A percentile compares a stretch with the other conserved stretches of the same genome.
phyloP scores from a whole-genome alignment of 805 yeast genomes.

The Barnettozyma californica region DNA sequence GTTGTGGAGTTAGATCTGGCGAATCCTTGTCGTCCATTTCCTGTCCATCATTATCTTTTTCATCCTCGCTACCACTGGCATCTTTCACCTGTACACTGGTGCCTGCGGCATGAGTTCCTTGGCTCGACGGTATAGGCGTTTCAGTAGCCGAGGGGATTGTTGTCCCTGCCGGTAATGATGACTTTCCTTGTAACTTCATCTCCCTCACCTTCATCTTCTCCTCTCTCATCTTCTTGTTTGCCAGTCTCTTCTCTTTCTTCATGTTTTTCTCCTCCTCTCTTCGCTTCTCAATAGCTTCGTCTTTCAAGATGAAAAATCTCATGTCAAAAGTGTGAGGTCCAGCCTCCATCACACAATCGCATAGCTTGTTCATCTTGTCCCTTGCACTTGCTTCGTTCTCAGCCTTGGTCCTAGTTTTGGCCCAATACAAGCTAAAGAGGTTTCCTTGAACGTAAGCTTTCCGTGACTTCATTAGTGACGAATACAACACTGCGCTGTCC shows the following conservation, averaged over 20 bases:
- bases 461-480: constrained; percentile 70
- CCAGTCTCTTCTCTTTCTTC: constrained; percentile 31
- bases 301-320: constrained; percentile 77
- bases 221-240: constrained; percentile 24
- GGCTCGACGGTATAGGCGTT: not conserved
- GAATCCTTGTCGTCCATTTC: constrained; percentile 12
- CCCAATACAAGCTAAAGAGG: constrained; percentile 79
- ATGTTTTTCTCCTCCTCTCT: constrained; percentile 37
- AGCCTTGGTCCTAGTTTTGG: constrained; percentile 46
- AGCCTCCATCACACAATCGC: constrained; percentile 64
- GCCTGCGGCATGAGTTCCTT: not conserved
- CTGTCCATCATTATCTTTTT: constrained; percentile 3
- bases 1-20: constrained; percentile 2
- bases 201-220: not conserved
- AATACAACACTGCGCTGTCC: constrained; percentile 68
- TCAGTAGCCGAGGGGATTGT: not conserved
- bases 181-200: not conserved
- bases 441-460: constrained; percentile 57
- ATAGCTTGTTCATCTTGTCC: constrained; percentile 83
- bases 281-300: constrained; percentile 57
- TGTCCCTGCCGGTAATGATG: not conserved
- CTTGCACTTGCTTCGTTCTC: constrained; percentile 51
- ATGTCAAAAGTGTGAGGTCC: constrained; percentile 85
- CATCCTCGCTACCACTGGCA: not conserved
- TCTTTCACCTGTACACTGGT: not conserved